phyloP scores from a whole-genome alignment of 2,329 filamentous ascomycete species.

The Colletotrichum liaoningense region DNA sequence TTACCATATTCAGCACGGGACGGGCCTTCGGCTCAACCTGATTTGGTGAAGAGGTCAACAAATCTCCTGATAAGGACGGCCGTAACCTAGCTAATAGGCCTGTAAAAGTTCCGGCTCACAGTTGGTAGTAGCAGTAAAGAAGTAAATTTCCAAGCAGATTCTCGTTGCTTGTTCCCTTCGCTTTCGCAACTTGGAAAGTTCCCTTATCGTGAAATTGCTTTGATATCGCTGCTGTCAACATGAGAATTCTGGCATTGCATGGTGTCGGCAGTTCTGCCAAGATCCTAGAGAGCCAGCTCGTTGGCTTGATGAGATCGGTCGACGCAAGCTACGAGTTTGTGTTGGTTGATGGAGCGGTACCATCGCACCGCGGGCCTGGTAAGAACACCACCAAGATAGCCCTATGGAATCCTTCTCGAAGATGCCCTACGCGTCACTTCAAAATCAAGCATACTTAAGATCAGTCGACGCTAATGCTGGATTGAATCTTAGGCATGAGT shows the following conservation, averaged over 20 bases:
- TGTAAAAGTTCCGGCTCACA: no score
- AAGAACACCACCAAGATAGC: not conserved
- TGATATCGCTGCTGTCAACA: not conserved
- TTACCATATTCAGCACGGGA: not conserved
- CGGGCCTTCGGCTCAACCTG: not conserved
- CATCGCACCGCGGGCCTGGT: constrained; percentile 28
- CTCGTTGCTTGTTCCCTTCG: not conserved
- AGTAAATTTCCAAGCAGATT: not conserved
- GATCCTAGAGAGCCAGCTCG: constrained; percentile 21
- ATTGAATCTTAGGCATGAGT: constrained; percentile 9
- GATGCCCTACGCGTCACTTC: no score
- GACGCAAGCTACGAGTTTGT: constrained; percentile 35
- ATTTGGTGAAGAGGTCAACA: not conserved
- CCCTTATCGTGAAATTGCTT: not conserved
- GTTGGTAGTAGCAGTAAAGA: no score
- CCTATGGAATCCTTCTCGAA: no score
- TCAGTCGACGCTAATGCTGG: not conserved
- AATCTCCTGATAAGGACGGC: no score
- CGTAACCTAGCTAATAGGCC: no score
- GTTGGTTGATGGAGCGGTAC: constrained; percentile 16
- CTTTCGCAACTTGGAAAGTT: not conserved
- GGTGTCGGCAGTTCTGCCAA: constrained; percentile 29
- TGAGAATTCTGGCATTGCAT: constrained; percentile 27
- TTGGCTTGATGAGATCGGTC: constrained; percentile 9
- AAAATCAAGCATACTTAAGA: no score